Percentiles rank a stretch among this genome's conserved stretches.
Evolutionary conservation across 441 rosid genomes (phyloP).

Genomic region (Corymbia calophylla): DNA sequence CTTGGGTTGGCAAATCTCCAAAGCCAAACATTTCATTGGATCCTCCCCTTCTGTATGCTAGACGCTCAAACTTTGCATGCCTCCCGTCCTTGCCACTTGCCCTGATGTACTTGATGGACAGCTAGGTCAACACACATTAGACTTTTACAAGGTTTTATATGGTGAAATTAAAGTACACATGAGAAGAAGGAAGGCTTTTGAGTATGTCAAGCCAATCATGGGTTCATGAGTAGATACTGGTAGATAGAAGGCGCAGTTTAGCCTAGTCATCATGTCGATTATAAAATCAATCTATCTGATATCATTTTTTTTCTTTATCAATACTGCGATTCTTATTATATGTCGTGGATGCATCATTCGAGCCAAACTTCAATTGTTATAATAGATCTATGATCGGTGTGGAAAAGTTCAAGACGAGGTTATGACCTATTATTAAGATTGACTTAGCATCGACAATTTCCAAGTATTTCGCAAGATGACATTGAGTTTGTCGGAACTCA

Average conservation of each 20-base stretch:
- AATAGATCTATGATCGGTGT: not conserved
- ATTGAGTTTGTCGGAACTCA: not conserved
- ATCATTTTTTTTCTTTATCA: not conserved
- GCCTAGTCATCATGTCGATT: not conserved
- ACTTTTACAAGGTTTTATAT: not conserved
- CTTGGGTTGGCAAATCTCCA: not conserved
- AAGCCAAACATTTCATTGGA: not conserved
- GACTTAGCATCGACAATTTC: not conserved
- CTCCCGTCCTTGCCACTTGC: not conserved
- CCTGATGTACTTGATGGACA: not conserved
- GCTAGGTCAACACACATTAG: not conserved
- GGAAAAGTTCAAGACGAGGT: not conserved
- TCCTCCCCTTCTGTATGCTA: not conserved
- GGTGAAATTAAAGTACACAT: not conserved
- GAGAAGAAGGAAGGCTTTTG: not conserved
- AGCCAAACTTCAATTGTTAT: not conserved
- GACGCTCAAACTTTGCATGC: not conserved
- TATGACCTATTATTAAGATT: not conserved
- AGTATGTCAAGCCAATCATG: not conserved
- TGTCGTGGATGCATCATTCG: not conserved
- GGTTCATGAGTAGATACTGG: not conserved
- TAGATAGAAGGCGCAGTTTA: not conserved
- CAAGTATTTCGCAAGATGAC: not conserved
- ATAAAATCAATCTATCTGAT: not conserved
- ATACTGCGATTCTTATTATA: not conserved